Evolutionary conservation across 257 asterid genomes (phyloP), one percentile per base, ranked within the genome.

Genomic region (Voacanga thouarsii): DNA sequence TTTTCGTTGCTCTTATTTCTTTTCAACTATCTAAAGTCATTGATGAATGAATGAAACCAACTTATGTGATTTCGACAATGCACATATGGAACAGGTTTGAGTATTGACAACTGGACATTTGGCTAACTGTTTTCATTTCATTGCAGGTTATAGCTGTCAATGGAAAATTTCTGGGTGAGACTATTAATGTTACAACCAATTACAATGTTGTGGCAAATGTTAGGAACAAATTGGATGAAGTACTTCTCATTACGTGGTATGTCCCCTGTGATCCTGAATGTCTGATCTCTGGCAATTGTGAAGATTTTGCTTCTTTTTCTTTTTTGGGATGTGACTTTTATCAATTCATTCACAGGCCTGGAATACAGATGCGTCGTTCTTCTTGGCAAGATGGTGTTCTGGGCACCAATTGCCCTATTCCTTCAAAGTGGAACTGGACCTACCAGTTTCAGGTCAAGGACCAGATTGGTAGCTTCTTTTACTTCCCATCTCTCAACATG

Each of bases 401-500:
- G n/a, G 99, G 98, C 51, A 96, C 99, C 61, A 93, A 91, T 75
- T 96, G 99, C 70, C 97, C 99, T 10, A 92, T 96, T 76, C 97
- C 90, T 55, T 80, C 94, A 1, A 84, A 77, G 7, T 88, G 94
- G 97, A 94, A 90, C 83, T 93, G 97, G 97, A 93, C 97, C 30
- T 96, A 93, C 68, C 94, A 96, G 86, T 96, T 96, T 85, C 99
- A 96, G 82, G 99, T 82, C 79, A 96, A 96, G 92, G 99, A 96
- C 79, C 99, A 96, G 80, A 93, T 96, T 49, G 99, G 99, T 37
- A 90, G 97, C 82, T 92, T 92, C 85, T 93, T 89, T 82, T 96
- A 96, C 85, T 91, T 57, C 74, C 99, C 99, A 30, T 89, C 99
- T 26, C 82, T 92, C 72, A 83, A 86, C 83, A 77, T 96, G 92